phyloP scores from a whole-genome alignment of 169 alveolate genomes.

The Plasmodium relictum region DNA sequence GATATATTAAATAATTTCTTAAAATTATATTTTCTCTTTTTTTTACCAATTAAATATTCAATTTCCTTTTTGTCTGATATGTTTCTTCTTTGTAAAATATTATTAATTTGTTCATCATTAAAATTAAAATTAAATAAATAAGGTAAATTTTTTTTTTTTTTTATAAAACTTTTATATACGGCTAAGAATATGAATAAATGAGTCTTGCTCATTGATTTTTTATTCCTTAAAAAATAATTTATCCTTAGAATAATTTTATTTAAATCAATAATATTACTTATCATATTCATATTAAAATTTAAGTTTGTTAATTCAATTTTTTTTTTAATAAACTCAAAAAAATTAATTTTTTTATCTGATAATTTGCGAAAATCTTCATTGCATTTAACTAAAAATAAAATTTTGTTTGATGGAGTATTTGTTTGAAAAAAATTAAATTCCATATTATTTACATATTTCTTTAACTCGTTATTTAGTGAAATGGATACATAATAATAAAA shows the following conservation, averaged over 20 bases:
- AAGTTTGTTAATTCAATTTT: constrained; percentile 19
- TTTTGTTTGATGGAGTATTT: not conserved
- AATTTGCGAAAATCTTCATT: constrained; percentile 9
- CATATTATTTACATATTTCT: constrained; percentile 6
- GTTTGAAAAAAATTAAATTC: not conserved
- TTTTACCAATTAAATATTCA: constrained; percentile 10
- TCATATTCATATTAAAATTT: not conserved
- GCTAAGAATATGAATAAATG: constrained; percentile 33
- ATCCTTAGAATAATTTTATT: not conserved
- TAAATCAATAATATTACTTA: not conserved
- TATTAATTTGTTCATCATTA: not conserved
- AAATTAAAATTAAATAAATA: constrained; percentile 1
- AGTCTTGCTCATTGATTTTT: not conserved
- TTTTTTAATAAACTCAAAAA: not conserved
- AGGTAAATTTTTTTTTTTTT: constrained; percentile 29
- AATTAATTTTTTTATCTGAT: not conserved
- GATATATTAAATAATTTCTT: constrained; percentile 12
- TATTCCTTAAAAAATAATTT: constrained; percentile 4
- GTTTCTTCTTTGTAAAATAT: constrained; percentile 25
- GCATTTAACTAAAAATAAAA: constrained; percentile 30
- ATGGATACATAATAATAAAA: constrained; percentile 21
- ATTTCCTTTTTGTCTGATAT: constrained; percentile 8
- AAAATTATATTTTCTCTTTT: constrained; percentile 41
- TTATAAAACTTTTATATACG: constrained; percentile 58
- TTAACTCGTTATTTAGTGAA: constrained; percentile 29